Percentiles rank a stretch among this genome's conserved stretches.
Evolutionary conservation across 1,139 yeast species (phyloP).

Genomic region (Meyerozyma sp.): DNA sequence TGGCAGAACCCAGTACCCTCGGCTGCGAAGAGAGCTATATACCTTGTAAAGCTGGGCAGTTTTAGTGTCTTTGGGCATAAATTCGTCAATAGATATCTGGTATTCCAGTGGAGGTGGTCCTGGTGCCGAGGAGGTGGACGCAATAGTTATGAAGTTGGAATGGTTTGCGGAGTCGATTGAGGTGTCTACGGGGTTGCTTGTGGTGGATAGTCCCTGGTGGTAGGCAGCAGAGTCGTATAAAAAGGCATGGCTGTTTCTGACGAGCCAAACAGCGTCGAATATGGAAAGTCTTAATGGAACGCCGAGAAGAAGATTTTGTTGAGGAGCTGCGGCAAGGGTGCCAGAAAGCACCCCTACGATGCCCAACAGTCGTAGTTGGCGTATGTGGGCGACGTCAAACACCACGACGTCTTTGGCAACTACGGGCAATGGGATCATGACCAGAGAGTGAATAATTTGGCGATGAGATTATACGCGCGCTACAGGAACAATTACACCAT

Average conservation of each 20-base stretch:
- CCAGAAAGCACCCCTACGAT: conserved; percentile 78
- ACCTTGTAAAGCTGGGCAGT: conserved; percentile 1
- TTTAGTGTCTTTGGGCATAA: conserved; percentile 6
- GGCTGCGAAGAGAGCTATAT: conserved; percentile 32
- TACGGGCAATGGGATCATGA: neutral
- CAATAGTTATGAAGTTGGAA: neutral
- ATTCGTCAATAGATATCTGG: neutral
- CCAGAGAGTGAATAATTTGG: neutral
- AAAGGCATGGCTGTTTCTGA: conserved; percentile 35
- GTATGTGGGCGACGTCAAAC: conserved; percentile 46
- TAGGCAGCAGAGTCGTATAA: conserved; percentile 26
- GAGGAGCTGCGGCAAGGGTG: conserved; percentile 82
- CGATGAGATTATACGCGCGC: neutral
- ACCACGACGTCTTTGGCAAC: conserved; percentile 34
- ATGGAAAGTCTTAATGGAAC: conserved; percentile 69
- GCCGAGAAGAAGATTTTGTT: conserved; percentile 82
- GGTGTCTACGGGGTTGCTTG: neutral
- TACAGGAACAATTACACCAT: neutral
- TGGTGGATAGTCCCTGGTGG: conserved; percentile 7
- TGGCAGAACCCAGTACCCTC: conserved; percentile 61
- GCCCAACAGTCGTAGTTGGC: conserved; percentile 45
- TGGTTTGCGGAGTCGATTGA: neutral
- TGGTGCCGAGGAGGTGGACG: neutral
- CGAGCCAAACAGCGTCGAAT: conserved; percentile 71
- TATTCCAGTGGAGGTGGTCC: neutral